phyloP scores from a whole-genome alignment of 169 alveolate genomes.

The Eimeria acervulina region DNA sequence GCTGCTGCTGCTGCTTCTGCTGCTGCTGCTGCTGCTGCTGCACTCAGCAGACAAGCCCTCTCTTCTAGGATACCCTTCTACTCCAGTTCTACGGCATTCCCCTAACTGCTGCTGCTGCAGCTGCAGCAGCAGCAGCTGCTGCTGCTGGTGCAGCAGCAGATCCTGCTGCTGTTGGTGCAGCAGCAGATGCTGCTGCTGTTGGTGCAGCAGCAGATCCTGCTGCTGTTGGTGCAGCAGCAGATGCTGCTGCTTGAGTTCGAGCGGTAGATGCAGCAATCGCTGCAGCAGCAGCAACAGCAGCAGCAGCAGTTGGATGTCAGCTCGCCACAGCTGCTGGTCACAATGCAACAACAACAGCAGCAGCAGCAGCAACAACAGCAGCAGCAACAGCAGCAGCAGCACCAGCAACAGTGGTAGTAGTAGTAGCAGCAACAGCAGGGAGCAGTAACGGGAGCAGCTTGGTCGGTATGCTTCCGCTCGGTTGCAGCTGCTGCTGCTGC shows the following conservation, averaged over 20 bases:
- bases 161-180: not conserved
- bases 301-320: not conserved
- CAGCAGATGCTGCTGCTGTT: conserved; percentile 17
- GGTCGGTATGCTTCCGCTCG: too few relatives aligned
- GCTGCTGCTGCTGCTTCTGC: conserved; percentile 47
- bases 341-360: too few relatives aligned
- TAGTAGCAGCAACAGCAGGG: too few relatives aligned
- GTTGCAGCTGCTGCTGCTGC: too few relatives aligned
- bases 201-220: not conserved
- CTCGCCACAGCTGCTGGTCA: too few relatives aligned
- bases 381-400: not conserved
- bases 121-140: conserved; percentile 3
- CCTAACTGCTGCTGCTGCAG: not conserved
- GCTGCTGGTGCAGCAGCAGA: not conserved
- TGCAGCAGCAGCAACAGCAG: conserved; percentile 17
- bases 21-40: not conserved
- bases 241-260: not conserved
- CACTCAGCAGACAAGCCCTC: conserved; percentile 55
- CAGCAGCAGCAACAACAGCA: too few relatives aligned
- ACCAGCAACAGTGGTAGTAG: not conserved
- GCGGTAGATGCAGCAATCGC: not conserved
- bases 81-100: not conserved
- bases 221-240: not conserved
- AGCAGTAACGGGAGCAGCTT: too few relatives aligned
- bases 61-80: not conserved